Conservation (phyloP, 1,284 basidiomycete species). For the Rhodotorula sp. region DNA sequence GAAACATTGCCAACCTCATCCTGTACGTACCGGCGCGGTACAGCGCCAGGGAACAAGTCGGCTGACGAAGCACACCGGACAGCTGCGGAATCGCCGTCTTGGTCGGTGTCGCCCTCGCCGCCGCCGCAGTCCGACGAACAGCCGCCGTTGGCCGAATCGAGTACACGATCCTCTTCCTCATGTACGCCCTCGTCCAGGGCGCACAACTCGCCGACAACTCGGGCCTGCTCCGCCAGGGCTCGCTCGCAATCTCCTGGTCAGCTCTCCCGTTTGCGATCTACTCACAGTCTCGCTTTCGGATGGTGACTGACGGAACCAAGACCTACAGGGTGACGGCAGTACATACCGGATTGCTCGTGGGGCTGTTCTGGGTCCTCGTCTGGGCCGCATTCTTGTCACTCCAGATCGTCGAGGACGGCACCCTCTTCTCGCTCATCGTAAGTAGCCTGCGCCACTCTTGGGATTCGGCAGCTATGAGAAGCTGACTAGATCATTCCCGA, state of each 20-base stretch:
- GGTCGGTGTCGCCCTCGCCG: conserved; percentile 37
- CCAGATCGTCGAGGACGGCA: conserved; percentile 46
- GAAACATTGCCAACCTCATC: conserved; percentile 43
- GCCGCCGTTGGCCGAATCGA: conserved; percentile 43
- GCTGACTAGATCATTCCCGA: background rate
- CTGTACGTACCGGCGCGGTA: conserved; percentile 9
- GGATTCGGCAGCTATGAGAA: no score
- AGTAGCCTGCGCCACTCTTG: background rate
- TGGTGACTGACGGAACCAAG: background rate
- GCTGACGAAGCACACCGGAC: background rate
- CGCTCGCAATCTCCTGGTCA: conserved; percentile 36
- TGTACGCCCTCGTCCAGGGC: conserved; percentile 42
- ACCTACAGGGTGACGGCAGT: conserved; percentile 34
- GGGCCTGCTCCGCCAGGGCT: conserved; percentile 35
- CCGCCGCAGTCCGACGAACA: conserved; percentile 31
- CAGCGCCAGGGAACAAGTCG: no score
- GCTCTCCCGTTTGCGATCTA: background rate
- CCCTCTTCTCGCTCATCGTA: conserved; percentile 35
- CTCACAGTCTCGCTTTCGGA: background rate
- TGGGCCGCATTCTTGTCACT: conserved; percentile 44
- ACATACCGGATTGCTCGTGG: conserved; percentile 38
- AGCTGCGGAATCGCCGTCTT: conserved; percentile 37
- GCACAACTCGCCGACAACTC: conserved; percentile 44
- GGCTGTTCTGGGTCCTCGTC: conserved; percentile 37
- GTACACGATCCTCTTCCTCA: conserved; percentile 38